Conservation (phyloP, 176 grass and related monocot genomes). For the Panicum miliaceum region DNA sequence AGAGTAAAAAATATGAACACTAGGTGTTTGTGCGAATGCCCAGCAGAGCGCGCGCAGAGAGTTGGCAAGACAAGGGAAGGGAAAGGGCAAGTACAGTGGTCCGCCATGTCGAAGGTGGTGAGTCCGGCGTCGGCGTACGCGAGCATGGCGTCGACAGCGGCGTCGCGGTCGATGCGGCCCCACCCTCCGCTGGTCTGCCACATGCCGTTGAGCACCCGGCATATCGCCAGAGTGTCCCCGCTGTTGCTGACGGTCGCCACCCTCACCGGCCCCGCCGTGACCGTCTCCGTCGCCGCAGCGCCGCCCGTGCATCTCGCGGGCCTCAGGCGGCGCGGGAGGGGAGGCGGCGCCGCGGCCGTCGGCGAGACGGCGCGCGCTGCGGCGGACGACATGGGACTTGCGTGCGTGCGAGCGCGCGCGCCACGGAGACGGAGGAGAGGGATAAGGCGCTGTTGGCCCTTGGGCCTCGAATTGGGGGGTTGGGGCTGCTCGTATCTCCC, state of each 20-base stretch:
- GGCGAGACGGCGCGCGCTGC: conserved; percentile 36
- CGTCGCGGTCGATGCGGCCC: conserved; percentile 87
- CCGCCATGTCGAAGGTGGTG: conserved; percentile 97
- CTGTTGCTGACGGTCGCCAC: conserved; percentile 52
- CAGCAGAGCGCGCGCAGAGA: neutral
- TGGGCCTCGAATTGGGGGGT: neutral
- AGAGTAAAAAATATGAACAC: neutral
- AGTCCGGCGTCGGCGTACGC: conserved; percentile 74
- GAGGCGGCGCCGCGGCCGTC: neutral
- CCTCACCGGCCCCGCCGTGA: conserved; percentile 40
- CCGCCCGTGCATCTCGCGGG: conserved; percentile 22
- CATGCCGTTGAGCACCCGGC: conserved; percentile 97
- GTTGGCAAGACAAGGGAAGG: neutral
- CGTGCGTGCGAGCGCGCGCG: neutral
- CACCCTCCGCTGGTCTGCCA: conserved; percentile 92
- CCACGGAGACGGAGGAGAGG: neutral
- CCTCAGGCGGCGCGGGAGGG: neutral
- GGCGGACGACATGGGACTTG: conserved; percentile 46
- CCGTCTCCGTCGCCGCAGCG: conserved; percentile 30
- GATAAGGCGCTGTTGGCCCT: conserved; percentile 22
- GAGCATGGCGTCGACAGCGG: conserved; percentile 87
- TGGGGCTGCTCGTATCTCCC: neutral
- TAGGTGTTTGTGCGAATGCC: conserved; percentile 27
- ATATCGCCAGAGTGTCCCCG: conserved; percentile 73
- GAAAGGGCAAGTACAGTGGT: conserved; percentile 57